Conservation (phyloP, 73 alveolate genomes). For the Blepharisma japonicum region DNA sequence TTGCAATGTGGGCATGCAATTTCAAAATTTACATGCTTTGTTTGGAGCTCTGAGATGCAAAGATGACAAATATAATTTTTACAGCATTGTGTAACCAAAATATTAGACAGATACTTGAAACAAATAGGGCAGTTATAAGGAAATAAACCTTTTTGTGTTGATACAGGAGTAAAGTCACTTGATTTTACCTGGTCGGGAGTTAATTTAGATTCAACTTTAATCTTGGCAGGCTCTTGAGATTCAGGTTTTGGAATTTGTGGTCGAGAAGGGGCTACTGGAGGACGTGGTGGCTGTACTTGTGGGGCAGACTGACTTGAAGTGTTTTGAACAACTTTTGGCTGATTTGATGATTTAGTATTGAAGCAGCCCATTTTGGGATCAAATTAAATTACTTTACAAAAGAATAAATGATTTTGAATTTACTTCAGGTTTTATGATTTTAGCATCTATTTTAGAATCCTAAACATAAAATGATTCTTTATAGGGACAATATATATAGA, state of each 20-base stretch:
- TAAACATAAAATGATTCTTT: too few species aligned
- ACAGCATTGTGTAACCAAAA: background rate
- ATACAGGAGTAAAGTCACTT: conserved; percentile 1
- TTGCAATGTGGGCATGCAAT: conserved; percentile 27
- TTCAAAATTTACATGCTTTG: background rate
- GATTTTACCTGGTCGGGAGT: background rate
- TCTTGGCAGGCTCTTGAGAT: background rate
- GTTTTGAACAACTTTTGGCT: too few species aligned
- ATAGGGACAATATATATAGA: too few species aligned
- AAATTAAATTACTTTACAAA: too few species aligned
- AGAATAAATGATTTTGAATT: too few species aligned
- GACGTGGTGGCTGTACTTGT: too few species aligned
- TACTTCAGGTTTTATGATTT: too few species aligned
- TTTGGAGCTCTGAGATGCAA: background rate
- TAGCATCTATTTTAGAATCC: too few species aligned
- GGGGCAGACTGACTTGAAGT: too few species aligned
- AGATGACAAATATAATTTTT: conserved; percentile 21
- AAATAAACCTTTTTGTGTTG: background rate
- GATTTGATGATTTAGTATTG: too few species aligned
- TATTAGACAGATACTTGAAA: background rate
- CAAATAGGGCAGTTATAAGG: conserved; percentile 10
- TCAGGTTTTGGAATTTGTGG: background rate
- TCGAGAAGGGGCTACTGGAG: background rate
- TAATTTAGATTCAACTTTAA: background rate
- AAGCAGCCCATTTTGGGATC: too few species aligned